phyloP scores from a whole-genome alignment of 2,329 filamentous ascomycete species.

The Nemania bipapillata region DNA sequence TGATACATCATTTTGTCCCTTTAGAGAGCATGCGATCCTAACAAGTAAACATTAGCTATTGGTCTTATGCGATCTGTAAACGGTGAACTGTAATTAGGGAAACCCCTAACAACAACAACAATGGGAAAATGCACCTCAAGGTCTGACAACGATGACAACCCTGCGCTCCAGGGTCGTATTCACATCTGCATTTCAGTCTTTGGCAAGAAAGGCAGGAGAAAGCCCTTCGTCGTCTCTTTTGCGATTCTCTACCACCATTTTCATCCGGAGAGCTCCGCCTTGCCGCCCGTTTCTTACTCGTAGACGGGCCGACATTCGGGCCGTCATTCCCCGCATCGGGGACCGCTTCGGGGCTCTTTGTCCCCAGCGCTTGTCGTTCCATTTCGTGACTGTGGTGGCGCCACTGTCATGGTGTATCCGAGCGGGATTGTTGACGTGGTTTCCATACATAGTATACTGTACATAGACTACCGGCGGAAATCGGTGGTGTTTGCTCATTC shows the following conservation, averaged over 20 bases:
- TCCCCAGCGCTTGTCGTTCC: constrained; percentile 4
- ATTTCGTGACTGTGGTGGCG: not conserved
- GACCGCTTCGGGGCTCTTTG: constrained; percentile 7
- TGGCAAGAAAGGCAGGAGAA: constrained; percentile 50
- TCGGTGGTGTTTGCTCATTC: constrained; percentile 34
- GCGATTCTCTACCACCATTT: constrained; percentile 25
- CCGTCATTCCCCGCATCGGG: constrained; percentile 19
- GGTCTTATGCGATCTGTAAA: not conserved
- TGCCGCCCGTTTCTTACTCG: constrained; percentile 31
- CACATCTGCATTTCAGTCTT: constrained; percentile 48
- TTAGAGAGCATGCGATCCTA: constrained; percentile 48
- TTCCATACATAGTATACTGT: no score
- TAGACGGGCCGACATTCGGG: constrained; percentile 14
- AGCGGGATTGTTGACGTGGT: not conserved
- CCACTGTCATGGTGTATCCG: not conserved
- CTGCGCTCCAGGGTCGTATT: constrained; percentile 45
- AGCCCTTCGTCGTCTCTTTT: constrained; percentile 46
- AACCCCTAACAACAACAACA: not conserved
- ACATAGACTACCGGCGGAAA: constrained; percentile 44
- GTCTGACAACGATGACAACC: constrained; percentile 49
- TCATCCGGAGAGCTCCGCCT: constrained; percentile 37
- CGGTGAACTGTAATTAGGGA: not conserved
- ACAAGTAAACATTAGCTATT: constrained; percentile 21
- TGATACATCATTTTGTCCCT: constrained; percentile 37
- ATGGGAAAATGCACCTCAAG: constrained; percentile 43